A percentile compares a stretch with the other conserved stretches of the same genome.
These are phyloP conservation scores for Nicotiana rustica DNA, from an alignment of 305 asterid species.

Conservation along the genomic window DNA sequence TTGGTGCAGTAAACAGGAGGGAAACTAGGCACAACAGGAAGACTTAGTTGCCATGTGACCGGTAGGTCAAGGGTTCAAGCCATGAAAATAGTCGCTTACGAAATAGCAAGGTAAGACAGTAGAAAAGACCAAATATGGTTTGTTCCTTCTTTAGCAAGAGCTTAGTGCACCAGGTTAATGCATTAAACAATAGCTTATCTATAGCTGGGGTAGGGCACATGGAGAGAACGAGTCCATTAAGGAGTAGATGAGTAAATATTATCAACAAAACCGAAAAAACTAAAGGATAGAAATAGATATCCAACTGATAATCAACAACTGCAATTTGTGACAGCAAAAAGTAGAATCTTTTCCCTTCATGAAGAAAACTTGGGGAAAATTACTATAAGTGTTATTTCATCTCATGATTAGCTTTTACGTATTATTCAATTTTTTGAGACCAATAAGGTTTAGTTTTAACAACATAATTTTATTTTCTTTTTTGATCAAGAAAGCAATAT, in stretches of 20 bases:
- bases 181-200: background rate
- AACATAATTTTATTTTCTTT: background rate
- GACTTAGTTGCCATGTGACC: background rate
- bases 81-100: background rate
- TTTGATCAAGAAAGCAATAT: background rate
- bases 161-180: background rate
- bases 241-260: constrained; percentile 9
- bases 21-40: background rate
- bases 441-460: background rate
- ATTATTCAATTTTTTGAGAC: background rate
- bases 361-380: background rate
- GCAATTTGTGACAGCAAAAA: background rate
- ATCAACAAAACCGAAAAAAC: background rate
- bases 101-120: background rate
- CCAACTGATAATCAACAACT: background rate
- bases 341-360: background rate
- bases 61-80: background rate
- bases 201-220: background rate
- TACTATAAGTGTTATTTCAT: background rate
- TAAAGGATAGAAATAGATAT: background rate
- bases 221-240: background rate
- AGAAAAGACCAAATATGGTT: background rate
- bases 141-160: background rate
- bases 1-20: constrained; percentile 5
- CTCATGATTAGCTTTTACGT: background rate